phyloP scores from a whole-genome alignment of 768 basidiomycete species.

The Kwoniella sp. region DNA sequence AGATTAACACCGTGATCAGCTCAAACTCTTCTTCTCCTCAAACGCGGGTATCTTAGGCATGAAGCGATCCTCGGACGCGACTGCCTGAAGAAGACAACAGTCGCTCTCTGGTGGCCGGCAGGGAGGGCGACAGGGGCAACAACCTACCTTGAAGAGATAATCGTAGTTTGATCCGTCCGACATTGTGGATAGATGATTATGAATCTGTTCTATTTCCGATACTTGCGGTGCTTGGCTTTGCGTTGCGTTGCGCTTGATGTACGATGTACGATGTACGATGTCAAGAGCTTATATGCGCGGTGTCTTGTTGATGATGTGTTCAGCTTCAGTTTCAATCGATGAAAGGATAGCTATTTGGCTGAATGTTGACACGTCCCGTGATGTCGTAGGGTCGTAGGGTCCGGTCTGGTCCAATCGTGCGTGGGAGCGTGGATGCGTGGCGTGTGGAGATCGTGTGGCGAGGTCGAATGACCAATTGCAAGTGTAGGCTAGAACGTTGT shows the following conservation, averaged over 20 bases:
- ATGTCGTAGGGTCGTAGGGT: too few species aligned
- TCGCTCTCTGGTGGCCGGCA: too few species aligned
- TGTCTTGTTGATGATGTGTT: too few species aligned
- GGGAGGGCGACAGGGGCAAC: too few species aligned
- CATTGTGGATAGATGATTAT: slow-evolving; percentile 60
- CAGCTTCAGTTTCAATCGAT: slow-evolving; percentile 1
- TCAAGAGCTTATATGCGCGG: too few species aligned
- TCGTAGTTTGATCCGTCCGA: slow-evolving; percentile 95
- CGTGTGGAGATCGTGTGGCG: slow-evolving; percentile 9
- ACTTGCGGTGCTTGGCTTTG: background rate
- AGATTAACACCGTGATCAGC: slow-evolving; percentile 4
- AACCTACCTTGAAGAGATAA: slow-evolving; percentile 91
- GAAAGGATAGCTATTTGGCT: background rate
- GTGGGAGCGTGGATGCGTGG: background rate
- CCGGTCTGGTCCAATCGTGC: too few species aligned
- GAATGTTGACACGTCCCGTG: slow-evolving; percentile 15
- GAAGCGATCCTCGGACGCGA: too few species aligned
- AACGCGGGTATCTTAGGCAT: too few species aligned
- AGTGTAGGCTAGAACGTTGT: too few species aligned
- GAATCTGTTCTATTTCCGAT: background rate
- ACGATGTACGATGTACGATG: too few species aligned
- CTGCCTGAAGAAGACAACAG: too few species aligned
- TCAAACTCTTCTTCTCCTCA: background rate
- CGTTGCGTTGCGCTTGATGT: too few species aligned
- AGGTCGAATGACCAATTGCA: background rate